Evolutionary conservation across 164 flowering plant genomes (phyloP).

Genomic region (Euptelea pleiosperma): DNA sequence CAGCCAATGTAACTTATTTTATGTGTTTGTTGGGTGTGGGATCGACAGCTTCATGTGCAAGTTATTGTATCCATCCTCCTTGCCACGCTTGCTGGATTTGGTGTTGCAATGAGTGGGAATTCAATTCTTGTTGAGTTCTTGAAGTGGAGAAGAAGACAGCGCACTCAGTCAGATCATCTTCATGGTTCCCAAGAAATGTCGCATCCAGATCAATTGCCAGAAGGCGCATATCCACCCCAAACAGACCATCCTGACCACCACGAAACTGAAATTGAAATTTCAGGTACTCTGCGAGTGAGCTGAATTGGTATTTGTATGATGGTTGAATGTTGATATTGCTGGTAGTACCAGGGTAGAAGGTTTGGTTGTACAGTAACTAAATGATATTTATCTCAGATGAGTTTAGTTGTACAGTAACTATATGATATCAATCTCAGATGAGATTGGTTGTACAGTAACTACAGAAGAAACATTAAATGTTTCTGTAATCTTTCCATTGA

Average conservation of each 20-base stretch:
- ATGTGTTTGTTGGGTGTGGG: background rate
- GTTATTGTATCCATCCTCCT: conserved; percentile 77
- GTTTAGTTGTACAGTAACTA: too few species aligned
- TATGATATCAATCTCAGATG: too few species aligned
- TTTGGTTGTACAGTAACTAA: background rate
- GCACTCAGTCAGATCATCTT: conserved; percentile 17
- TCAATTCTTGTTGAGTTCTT: conserved; percentile 64
- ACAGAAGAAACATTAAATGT: too few species aligned
- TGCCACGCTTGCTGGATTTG: conserved; percentile 79
- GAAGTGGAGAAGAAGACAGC: conserved; percentile 59
- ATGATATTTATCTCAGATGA: too few species aligned
- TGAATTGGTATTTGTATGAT: background rate
- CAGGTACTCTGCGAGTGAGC: background rate
- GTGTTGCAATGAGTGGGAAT: conserved; percentile 76
- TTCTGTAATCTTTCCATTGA: too few species aligned
- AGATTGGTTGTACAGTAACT: too few species aligned
- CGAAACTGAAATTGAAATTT: conserved; percentile 2
- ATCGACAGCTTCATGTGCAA: conserved; percentile 62
- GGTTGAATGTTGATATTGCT: background rate
- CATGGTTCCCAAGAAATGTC: conserved; percentile 23
- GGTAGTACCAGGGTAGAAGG: background rate
- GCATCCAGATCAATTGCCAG: conserved; percentile 20
- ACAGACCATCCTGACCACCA: background rate
- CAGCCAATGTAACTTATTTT: too few species aligned
- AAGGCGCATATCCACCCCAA: conserved; percentile 13